Percentiles rank a stretch among this genome's conserved stretches.
Conservation (phyloP, 1,284 basidiomycete genomes). For the Inonotus obliquus region DNA sequence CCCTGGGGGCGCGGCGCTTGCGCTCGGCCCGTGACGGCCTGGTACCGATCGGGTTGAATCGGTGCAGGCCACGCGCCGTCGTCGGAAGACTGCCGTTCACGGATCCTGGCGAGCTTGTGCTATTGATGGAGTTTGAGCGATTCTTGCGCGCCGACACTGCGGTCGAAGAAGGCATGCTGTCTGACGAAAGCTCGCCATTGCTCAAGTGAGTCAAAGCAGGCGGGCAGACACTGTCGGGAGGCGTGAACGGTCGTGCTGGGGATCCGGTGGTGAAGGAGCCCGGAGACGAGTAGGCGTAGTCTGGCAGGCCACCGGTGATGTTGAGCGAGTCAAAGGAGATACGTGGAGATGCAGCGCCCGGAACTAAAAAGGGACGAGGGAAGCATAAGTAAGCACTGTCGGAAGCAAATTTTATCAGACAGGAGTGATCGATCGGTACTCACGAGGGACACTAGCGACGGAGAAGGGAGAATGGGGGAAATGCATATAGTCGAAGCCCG, state of each 20-base stretch:
- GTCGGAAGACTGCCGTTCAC: slow-evolving; percentile 46
- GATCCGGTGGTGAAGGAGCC: slow-evolving; percentile 46
- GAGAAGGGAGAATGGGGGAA: slow-evolving; percentile 19
- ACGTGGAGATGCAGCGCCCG: slow-evolving; percentile 48
- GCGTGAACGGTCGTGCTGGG: slow-evolving; percentile 63
- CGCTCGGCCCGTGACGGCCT: slow-evolving; percentile 35
- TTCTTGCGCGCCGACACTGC: slow-evolving; percentile 26
- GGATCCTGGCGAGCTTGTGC: slow-evolving; percentile 56
- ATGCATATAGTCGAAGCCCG: slow-evolving; percentile 18
- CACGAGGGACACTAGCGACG: slow-evolving; percentile 38
- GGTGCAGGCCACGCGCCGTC: slow-evolving; percentile 60
- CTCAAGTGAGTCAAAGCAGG: slow-evolving; percentile 65
- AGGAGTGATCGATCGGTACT: slow-evolving; percentile 24
- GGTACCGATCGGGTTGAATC: slow-evolving; percentile 66
- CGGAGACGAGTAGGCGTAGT: slow-evolving; percentile 60
- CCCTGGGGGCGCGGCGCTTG: slow-evolving; percentile 52
- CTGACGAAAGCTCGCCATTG: slow-evolving; percentile 64
- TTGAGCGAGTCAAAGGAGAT: slow-evolving; percentile 60
- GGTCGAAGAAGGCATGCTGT: slow-evolving; percentile 47
- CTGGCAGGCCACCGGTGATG: slow-evolving; percentile 42
- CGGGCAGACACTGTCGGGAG: slow-evolving; percentile 64
- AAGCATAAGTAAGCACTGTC: not conserved
- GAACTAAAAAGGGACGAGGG: slow-evolving; percentile 30
- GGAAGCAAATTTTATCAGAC: slow-evolving; percentile 6
- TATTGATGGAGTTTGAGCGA: slow-evolving; percentile 61